phyloP scores from a whole-genome alignment of 495 filamentous ascomycete species.

The Hypomontagnella submonticulosa region DNA sequence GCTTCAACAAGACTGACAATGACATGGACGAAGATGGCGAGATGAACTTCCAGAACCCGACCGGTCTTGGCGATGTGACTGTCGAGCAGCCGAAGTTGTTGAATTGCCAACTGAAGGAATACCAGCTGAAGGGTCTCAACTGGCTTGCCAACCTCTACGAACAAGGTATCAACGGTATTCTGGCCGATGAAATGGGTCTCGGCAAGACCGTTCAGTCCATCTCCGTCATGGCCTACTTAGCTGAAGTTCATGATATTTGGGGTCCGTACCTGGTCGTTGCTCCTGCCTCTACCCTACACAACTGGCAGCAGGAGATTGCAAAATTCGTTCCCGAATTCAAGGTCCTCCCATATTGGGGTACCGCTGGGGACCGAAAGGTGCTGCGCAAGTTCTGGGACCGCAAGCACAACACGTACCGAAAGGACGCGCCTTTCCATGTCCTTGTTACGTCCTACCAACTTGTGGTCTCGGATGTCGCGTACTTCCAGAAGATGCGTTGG shows the following conservation, averaged over 20 bases:
- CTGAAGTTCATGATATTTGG: constrained; percentile 97
- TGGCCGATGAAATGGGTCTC: constrained; percentile 99
- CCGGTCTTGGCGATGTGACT: constrained; percentile 90
- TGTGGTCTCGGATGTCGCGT: constrained; percentile 92
- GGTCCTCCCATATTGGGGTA: constrained; percentile 97
- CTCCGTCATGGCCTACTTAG: constrained; percentile 98
- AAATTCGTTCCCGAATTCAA: constrained; percentile 94
- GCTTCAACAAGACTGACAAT: constrained; percentile 80
- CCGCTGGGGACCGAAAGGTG: constrained; percentile 92
- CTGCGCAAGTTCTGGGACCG: constrained; percentile 99
- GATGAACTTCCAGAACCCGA: constrained; percentile 99
- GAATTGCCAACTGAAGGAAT: constrained; percentile 93
- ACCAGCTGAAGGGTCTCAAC: constrained; percentile 97
- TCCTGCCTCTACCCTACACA: constrained; percentile 95
- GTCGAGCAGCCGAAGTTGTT: constrained; percentile 95
- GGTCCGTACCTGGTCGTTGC: constrained; percentile 97
- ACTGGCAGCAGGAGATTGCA: constrained; percentile 98
- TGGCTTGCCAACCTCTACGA: constrained; percentile 99
- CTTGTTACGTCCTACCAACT: constrained; percentile 97
- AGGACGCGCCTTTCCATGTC: constrained; percentile 93
- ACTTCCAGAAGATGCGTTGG: constrained; percentile 99
- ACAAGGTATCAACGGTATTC: constrained; percentile 98
- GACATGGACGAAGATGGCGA: constrained; percentile 85
- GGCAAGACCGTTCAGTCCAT: constrained; percentile 99
- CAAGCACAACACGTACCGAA: constrained; percentile 93